A percentile compares a stretch with the other conserved stretches of the same genome.
phyloP scores from a whole-genome alignment of 2,329 filamentous ascomycete species.

The Phyllosticta ampelicida region DNA sequence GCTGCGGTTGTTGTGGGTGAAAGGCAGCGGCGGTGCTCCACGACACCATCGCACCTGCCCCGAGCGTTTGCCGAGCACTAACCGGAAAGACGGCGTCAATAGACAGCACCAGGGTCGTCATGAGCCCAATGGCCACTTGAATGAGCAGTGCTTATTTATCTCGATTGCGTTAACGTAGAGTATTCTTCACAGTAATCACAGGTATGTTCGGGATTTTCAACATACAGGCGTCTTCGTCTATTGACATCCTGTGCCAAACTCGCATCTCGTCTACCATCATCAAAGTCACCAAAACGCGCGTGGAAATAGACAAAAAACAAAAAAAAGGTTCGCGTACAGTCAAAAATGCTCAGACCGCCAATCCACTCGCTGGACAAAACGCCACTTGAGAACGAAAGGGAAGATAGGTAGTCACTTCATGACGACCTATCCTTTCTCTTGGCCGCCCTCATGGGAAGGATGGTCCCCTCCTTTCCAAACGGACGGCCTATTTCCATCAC shows the following conservation, averaged over 20 bases:
- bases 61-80: not conserved
- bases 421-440: slow-evolving; percentile 30
- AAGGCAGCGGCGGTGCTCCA: not conserved
- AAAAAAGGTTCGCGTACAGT: not conserved
- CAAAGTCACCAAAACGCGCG: not conserved
- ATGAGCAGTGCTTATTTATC: too few species aligned
- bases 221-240: not conserved
- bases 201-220: not conserved
- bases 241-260: not conserved
- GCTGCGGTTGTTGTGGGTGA: not conserved
- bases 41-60: not conserved
- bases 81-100: too few species aligned
- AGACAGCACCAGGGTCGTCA: too few species aligned
- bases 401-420: not conserved
- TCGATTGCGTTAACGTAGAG: too few species aligned
- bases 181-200: too few species aligned
- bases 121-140: too few species aligned
- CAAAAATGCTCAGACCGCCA: not conserved
- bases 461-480: slow-evolving; percentile 52
- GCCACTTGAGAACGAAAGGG: not conserved
- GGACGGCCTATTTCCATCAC: slow-evolving; percentile 76
- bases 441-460: slow-evolving; percentile 43
- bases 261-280: not conserved
- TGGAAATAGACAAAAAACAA: not conserved
- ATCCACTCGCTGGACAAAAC: not conserved